Percentiles rank a stretch among this genome's conserved stretches.
Evolutionary conservation across 1,284 basidiomycete species (phyloP).

Genomic region (Vanrija humicola): DNA sequence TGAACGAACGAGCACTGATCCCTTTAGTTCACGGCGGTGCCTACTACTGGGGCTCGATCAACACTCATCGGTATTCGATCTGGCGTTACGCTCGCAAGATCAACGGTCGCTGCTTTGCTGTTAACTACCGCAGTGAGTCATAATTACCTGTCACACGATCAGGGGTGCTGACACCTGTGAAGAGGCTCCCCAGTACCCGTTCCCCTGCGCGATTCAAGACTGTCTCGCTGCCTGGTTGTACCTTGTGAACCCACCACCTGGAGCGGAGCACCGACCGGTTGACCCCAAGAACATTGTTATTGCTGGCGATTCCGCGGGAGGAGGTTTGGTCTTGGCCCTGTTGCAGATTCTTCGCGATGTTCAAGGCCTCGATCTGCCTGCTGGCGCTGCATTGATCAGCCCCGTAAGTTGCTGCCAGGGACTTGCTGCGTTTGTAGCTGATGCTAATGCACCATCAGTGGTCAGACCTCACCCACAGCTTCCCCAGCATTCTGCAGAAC

Average conservation of each 20-base stretch:
- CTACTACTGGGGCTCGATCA: constrained; percentile 55
- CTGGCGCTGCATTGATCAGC: constrained; percentile 77
- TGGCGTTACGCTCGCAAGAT: constrained; percentile 86
- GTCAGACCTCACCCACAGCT: constrained; percentile 87
- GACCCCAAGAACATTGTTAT: constrained; percentile 74
- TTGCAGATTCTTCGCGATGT: constrained; percentile 89
- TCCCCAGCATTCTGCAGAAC: constrained; percentile 77
- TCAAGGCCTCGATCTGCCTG: constrained; percentile 68
- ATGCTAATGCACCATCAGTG: constrained; percentile 25
- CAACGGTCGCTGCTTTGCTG: constrained; percentile 79
- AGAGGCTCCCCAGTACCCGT: constrained; percentile 87
- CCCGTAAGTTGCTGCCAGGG: constrained; percentile 50
- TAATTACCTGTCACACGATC: background rate
- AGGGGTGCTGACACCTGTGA: background rate
- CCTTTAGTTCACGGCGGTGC: constrained; percentile 59
- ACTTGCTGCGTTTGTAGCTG: background rate
- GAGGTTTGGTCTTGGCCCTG: constrained; percentile 76
- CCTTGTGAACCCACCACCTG: constrained; percentile 66
- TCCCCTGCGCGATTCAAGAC: constrained; percentile 91
- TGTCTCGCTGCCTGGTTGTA: constrained; percentile 75
- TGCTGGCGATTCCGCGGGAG: constrained; percentile 91
- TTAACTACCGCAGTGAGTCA: constrained; percentile 66
- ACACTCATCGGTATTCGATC: constrained; percentile 65
- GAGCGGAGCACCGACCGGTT: constrained; percentile 69
- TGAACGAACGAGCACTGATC: constrained; percentile 5